Conservation (phyloP, 2,329 filamentous ascomycete genomes). For the Colletotrichum cuscutae region DNA sequence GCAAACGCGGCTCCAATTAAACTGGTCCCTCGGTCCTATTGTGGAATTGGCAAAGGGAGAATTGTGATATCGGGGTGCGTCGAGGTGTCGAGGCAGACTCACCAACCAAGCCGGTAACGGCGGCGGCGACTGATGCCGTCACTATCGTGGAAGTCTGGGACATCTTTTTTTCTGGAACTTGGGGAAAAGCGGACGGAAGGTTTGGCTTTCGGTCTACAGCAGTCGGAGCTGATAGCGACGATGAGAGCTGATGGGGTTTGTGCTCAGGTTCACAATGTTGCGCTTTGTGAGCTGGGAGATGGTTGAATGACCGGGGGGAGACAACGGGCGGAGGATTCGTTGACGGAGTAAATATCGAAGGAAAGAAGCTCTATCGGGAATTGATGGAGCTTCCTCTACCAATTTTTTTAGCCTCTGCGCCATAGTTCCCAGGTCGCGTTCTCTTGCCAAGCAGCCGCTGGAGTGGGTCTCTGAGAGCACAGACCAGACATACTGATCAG, state of each 20-base stretch:
- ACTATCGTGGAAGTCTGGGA: conserved; percentile 63
- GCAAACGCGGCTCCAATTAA: conserved; percentile 6
- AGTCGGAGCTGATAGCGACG: neutral
- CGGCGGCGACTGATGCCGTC: conserved; percentile 70
- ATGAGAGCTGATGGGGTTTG: neutral
- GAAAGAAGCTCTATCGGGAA: conserved; percentile 34
- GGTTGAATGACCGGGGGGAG: conserved; percentile 7
- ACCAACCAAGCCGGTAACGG: conserved; percentile 71
- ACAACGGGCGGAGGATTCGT: conserved; percentile 18
- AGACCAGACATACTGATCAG: conserved; percentile 9
- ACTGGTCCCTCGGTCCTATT: neutral
- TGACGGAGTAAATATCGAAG: conserved; percentile 27
- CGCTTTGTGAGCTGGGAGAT: conserved; percentile 12
- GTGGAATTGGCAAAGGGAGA: conserved; percentile 15
- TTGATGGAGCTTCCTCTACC: conserved; percentile 35
- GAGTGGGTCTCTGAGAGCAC: conserved; percentile 25
- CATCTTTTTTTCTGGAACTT: conserved; percentile 20
- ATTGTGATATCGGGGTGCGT: neutral
- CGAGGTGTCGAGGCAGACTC: conserved; percentile 42
- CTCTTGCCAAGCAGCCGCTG: conserved; percentile 21
- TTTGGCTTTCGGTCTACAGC: conserved; percentile 4
- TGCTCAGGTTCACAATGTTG: conserved; percentile 3
- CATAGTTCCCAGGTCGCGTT: conserved; percentile 32
- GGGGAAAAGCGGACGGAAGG: conserved; percentile 37
- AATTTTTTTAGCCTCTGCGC: conserved; percentile 37